A percentile compares a stretch with the other conserved stretches of the same genome.
These are phyloP conservation scores for Debaryomycetaceae sp. DNA, from an alignment of 1,139 yeast species.

Conservation along the genomic window DNA sequence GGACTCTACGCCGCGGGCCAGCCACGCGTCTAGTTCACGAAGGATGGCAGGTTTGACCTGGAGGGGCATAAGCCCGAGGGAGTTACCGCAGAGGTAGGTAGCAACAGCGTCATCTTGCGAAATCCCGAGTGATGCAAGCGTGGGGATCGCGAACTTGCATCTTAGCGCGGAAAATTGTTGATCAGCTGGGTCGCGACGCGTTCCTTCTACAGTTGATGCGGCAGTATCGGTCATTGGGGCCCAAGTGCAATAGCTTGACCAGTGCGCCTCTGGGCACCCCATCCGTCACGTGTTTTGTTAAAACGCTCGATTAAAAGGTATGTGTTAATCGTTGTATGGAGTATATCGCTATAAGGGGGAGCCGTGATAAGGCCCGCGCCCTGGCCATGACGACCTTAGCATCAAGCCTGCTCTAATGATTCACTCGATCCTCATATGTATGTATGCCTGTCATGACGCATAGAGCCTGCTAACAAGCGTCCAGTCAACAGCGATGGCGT, in stretches of 20 bases:
- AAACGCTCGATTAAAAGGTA: too few relatives aligned
- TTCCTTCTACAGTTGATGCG: too few relatives aligned
- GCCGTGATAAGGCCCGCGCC: not conserved
- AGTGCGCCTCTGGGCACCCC: too few relatives aligned
- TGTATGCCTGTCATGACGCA: constrained; percentile 14
- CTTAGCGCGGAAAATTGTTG: too few relatives aligned
- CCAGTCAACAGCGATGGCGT: constrained; percentile 87
- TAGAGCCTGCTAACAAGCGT: constrained; percentile 9
- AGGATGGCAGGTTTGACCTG: constrained; percentile 45
- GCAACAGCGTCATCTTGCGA: constrained; percentile 10
- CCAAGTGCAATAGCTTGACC: too few relatives aligned
- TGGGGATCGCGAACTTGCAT: constrained; percentile 59
- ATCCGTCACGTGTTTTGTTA: too few relatives aligned
- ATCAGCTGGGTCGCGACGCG: too few relatives aligned
- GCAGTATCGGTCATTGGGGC: too few relatives aligned
- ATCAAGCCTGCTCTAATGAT: too few relatives aligned
- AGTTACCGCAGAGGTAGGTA: constrained; percentile 76
- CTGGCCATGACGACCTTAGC: not conserved
- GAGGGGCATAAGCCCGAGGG: constrained; percentile 81
- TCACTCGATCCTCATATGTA: constrained; percentile 81
- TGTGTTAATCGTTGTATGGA: too few relatives aligned
- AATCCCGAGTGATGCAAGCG: constrained; percentile 43
- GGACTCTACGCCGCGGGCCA: constrained; percentile 66
- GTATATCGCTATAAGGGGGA: too few relatives aligned
- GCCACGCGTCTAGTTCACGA: constrained; percentile 75